Evolutionary conservation across 768 basidiomycete species (phyloP).

Genomic region (Mycena crocata): DNA sequence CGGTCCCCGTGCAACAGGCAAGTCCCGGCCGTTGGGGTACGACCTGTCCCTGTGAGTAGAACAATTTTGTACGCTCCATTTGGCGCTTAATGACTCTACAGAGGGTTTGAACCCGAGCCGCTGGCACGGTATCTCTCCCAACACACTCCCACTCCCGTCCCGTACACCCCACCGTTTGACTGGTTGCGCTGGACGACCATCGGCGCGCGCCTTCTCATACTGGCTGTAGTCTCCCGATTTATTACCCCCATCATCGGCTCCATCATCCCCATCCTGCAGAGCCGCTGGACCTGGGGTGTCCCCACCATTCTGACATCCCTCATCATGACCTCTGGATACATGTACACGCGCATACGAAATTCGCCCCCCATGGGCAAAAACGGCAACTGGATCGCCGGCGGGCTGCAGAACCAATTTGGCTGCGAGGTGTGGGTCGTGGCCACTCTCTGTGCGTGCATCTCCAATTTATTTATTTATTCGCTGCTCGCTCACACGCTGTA

Average conservation of each 20-base stretch:
- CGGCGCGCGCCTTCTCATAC: constrained; percentile 57
- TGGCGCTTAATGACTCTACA: constrained; percentile 44
- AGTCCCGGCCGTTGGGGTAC: constrained; percentile 69
- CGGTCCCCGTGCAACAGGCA: constrained; percentile 75
- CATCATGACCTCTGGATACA: constrained; percentile 92
- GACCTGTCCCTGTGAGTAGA: constrained; percentile 81
- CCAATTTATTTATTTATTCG: constrained; percentile 1
- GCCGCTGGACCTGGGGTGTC: constrained; percentile 83
- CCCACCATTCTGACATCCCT: constrained; percentile 70
- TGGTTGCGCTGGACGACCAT: constrained; percentile 69
- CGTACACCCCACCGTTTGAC: constrained; percentile 84
- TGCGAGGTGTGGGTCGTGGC: constrained; percentile 94
- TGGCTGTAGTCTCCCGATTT: too few relatives aligned
- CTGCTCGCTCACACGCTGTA: constrained; percentile 48
- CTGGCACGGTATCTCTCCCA: constrained; percentile 80
- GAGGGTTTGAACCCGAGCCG: constrained; percentile 86
- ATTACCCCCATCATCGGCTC: constrained; percentile 68
- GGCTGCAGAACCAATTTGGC: constrained; percentile 91
- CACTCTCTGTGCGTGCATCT: constrained; percentile 78
- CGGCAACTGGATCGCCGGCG: constrained; percentile 86
- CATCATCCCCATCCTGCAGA: constrained; percentile 72
- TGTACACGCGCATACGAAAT: constrained; percentile 94
- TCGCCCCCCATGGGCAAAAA: constrained; percentile 74
- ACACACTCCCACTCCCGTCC: constrained; percentile 83
- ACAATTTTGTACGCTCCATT: too few relatives aligned